Base-by-base conservation (phyloP, 202 grass and related monocot genomes). In the Schoenoplectus triqueter region DNA sequence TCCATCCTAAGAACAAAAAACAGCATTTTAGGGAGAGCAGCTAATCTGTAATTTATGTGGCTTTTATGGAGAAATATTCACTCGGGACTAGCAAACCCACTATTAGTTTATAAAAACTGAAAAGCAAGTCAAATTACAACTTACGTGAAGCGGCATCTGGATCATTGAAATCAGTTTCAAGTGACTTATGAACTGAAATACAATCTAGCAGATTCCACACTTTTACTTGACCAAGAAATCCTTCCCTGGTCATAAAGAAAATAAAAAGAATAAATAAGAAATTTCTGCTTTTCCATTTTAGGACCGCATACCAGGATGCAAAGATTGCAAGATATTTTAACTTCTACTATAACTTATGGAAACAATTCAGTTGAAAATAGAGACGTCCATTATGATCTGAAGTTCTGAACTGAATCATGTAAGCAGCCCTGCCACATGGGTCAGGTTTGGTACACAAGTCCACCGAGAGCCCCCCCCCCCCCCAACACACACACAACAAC, bases 171-270 rank as follows among this genome's bases (percentile, higher is more conserved):
- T 89, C 85, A 13, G 83, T 92, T 68, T 90, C 89, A 73, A 99
- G 86, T 82, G 90, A 88, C 91, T 97, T 94, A 68, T 97, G 93
- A 84, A 97, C 93, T 85, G 94, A 82, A 81, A 97, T 84, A 70
- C 92, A 99, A 69, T 99, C 97, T 82, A 86, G 82, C 86, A 94
- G 83, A 61, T 79, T 79, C 93, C 97, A 99, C 83, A 89, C 87
- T 69, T 87, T 91, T 21, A 92, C 87, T 31, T 75, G 83, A 84
- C 90, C 97, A 84, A 91, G 59, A 31, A 81, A 80, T 52, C 71
- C 81, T 13, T 85, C 80, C 82, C 97, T 99, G 86, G 61, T 89
- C 55, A 87, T 4, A 87, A 69, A 13, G 4, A 67, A 57, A 68
- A 52, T 5, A 41, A 15, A 44, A 15, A 14, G 41, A 40, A 2